These are phyloP conservation scores for Arabidopsis arenosa DNA, from an alignment of 345 rosid species.

Conservation along the genomic window DNA sequence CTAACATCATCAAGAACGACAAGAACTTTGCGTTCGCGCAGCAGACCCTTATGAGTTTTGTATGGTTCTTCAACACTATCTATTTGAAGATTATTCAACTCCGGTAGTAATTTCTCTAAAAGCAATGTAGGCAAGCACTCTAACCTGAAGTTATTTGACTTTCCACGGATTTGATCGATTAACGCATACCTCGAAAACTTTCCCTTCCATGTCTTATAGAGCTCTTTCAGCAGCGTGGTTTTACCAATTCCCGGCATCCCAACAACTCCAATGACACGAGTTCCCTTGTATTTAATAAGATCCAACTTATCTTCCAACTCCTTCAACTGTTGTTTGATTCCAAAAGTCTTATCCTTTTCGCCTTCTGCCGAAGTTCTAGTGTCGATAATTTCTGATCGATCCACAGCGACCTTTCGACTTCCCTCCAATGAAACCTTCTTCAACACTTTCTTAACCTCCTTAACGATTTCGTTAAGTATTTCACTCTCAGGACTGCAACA, in stretches of 20 bases:
- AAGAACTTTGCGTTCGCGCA: neutral
- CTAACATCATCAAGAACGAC: conserved; percentile 28
- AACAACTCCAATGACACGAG: conserved; percentile 2
- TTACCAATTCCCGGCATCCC: conserved; percentile 30
- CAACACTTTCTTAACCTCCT: conserved; percentile 1
- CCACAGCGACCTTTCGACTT: neutral
- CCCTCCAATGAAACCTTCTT: neutral
- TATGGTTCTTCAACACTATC: conserved; percentile 5
- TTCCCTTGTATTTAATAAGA: neutral
- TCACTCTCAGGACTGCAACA: conserved; percentile 6
- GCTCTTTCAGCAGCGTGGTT: conserved; percentile 24
- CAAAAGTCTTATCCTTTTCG: neutral
- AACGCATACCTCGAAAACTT: conserved; percentile 5
- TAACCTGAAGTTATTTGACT: neutral
- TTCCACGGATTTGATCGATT: neutral
- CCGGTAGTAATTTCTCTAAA: neutral
- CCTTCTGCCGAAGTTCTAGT: neutral
- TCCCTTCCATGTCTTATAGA: neutral
- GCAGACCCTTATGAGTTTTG: neutral
- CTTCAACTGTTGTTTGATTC: neutral
- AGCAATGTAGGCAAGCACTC: conserved; percentile 1
- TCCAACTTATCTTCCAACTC: conserved; percentile 4
- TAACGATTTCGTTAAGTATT: neutral
- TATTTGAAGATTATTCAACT: neutral
- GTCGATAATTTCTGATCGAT: neutral